Base-by-base conservation (phyloP, 192 early-diverging fungal species). In the Backusella mclennaniae region DNA sequence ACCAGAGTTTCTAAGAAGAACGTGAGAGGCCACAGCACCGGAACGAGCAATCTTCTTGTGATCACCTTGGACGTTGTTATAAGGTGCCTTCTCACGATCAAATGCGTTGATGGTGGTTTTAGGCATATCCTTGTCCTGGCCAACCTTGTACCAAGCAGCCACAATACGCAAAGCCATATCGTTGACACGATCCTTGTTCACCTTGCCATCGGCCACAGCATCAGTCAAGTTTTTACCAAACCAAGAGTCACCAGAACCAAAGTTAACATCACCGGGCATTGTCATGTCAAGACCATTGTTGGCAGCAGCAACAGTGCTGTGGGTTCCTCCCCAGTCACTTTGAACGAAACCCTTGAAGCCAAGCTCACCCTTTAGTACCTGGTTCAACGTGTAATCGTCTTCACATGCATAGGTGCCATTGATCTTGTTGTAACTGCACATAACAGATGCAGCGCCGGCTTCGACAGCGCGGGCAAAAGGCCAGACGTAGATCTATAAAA, bases 391-490 rank as follows among this genome's bases (percentile, higher is more conserved):
- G 26, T 77, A 63, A 36, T 79, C 31, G 73, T 87, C 84, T 79
- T 89, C 80, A 79, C 91, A 92, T 4, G 87, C 82, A 67, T 86
- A 82, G 6, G 80, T 80, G 31, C 80, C 77, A 77, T 93, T 91
- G n/a, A 93, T n/a, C 23, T 36, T 21, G 71, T 92, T 92, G 82
- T 92, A 92, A 9, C 84, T 29, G 66, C 91, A 89, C 90, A 92
- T 92, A 35, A 92, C 68, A 26, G 89, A 79, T 66, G 70, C 88
- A 33, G 83, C 84, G 38, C 88, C 91, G 66, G 84, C 87, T 36
- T 86, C 89, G 19, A 85, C 71, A 21, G 76, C 77, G 19, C 81
- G 87, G 66, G 87, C 79, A 74, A 93, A 92, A n/a, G 90, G 88
- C 44, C 73, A 79, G 11, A 89, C 41, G 73, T 92, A 91, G 17